Percentiles rank a stretch among this genome's conserved stretches.
phyloP scores from a whole-genome alignment of 2,329 filamentous ascomycete genomes.

The Neofusicoccum sp. region DNA sequence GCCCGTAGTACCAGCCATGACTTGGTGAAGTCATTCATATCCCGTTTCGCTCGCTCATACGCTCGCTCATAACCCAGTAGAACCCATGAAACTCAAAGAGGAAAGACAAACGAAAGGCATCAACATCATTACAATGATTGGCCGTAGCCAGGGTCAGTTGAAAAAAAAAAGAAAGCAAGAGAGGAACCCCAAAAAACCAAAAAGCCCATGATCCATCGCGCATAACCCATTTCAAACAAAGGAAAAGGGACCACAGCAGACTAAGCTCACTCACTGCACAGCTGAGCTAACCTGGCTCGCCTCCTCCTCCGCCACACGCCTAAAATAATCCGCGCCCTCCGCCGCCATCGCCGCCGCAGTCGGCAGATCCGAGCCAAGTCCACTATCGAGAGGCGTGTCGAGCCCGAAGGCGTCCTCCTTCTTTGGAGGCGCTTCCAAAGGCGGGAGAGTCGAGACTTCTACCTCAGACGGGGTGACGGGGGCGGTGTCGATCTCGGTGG shows the following conservation, averaged over 20 bases:
- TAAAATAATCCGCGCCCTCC: slow-evolving; percentile 36
- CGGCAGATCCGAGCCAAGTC: slow-evolving; percentile 37
- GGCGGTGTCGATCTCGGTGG: slow-evolving; percentile 3
- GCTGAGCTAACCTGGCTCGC: slow-evolving; percentile 23
- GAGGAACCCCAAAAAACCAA: not conserved
- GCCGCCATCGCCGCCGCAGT: slow-evolving; percentile 28
- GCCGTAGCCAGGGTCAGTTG: slow-evolving; percentile 8
- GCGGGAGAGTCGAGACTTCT: slow-evolving; percentile 28
- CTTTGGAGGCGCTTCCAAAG: slow-evolving; percentile 19
- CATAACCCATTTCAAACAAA: not conserved
- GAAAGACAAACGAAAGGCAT: not conserved
- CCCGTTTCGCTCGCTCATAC: not conserved
- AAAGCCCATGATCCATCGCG: not conserved
- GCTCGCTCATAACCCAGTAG: not conserved
- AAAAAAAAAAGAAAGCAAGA: not conserved
- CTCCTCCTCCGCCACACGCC: slow-evolving; percentile 35
- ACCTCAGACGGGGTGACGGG: not conserved
- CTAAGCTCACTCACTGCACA: not conserved
- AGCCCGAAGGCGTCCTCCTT: not conserved
- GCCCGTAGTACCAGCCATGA: not conserved
- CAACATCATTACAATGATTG: slow-evolving; percentile 2
- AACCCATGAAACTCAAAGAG: not conserved
- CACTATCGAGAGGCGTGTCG: slow-evolving; percentile 32
- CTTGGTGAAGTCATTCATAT: not conserved
- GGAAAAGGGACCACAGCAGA: not conserved